Evolutionary conservation across 371 early-diverging fungal genomes (phyloP), one percentile per base, ranked within the genome.

Genomic region (Rhizopus microsporus): DNA sequence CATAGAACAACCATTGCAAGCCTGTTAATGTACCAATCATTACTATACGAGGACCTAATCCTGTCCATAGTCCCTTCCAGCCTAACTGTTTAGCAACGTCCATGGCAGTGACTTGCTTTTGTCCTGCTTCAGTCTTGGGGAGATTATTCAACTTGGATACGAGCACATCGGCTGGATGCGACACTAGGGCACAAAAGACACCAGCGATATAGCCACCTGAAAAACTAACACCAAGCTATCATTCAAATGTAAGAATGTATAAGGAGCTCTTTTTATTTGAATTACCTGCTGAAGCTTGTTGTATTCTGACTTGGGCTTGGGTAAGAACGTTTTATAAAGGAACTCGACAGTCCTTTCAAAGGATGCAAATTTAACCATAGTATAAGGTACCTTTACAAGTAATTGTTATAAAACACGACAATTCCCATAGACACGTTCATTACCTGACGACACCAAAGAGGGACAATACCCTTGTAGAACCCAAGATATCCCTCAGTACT

Each of bases 101-200:
- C 45, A 69, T 70, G 48, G 63, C 71, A 50, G 78, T 80, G 53
- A 80, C 79, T 33, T 77, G 53, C 76, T 82, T 86, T 71, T 86
- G 51, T 13, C 68, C 68, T 35, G 61, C 17, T 47, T 84, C 79
- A 60, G 82, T 73, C 72, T 87, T 80, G 59, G 89, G 86, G 59
- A 71, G 67, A 32, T 92, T 90, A 81, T 88, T 87, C 43, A 97
- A 83, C 81, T 95, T 91, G 62, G 96, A 96, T 51, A 95, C 83
- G 47, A 96, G 72, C 0, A 95, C 91, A 77, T 97, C 97, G 59
- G 98, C 97, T 12, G 98, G 97, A 74, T 97, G 97, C 13, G 96
- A 95, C 40, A 96, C 88, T 59, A 95, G 84, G 51, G 98, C 96
- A 71, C 92, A 92, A 61, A 91, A 84, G 60, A 93, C 75, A 81